Evolutionary conservation across 108 stramenopile species (phyloP), one percentile per base, ranked within the genome.

Genomic region (Cyclotella atomus): DNA sequence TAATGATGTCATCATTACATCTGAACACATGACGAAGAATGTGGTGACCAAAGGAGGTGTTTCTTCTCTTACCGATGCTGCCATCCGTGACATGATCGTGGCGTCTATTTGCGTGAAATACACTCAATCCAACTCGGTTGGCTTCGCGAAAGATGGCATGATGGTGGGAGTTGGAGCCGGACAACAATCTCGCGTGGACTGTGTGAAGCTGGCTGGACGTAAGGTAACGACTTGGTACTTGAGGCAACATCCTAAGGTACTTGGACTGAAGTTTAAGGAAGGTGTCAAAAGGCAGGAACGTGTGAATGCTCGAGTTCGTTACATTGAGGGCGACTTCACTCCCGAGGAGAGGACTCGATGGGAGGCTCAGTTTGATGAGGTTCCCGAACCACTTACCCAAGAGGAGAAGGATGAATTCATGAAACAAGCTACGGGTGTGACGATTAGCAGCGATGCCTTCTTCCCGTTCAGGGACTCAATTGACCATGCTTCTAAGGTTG

Each of bases 101-200:
- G 99, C 98, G 19, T 91, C 93, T 36, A 98, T 99, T 69, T 92
- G 97, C 57, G 71, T 97, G 87, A 99, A 99, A 88, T 99, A 99
- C 89, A 99, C 99, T 14, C 99, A 99, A 84, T 81, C 77, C 69
- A 99, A 99, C 82, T 91, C 89, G 3, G 97, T 99, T 7, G 98
- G 97, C 3, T 99, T 97, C 75, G 95, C 97, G 71, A 92, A 89
- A 79, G 85, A 93, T 67, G 99, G 99, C 33, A 97, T 97, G 96
- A 97, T 99, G 97, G 94, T 99, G 21, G 99, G 99, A 23, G 97
- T 99, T n/a, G 99, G 99, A 29, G 99, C 99, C 28, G 99, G 99
- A 20, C 99, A 99, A 82, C 99, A 99, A 87, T 92, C 90, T 70
- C 95, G 99, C 44, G 99, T 99, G 1, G 99, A 99, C 78, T 99